Base-by-base conservation (phyloP, 805 yeast genomes). In the Candida hispaniensis region DNA sequence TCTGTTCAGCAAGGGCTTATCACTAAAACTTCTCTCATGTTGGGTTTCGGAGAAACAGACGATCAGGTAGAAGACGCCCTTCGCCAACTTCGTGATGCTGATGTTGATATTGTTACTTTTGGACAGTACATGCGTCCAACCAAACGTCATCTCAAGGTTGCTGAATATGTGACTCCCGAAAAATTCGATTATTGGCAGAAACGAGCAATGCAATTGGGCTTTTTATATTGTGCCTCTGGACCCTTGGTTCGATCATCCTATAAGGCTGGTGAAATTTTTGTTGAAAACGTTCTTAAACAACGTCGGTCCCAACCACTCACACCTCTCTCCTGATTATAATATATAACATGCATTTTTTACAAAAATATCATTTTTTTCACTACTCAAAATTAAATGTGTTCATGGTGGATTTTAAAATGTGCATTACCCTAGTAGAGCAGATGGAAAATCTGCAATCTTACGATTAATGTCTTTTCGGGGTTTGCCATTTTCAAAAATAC, bases 101-200 rank as follows among this genome's bases (percentile, higher is more conserved):
- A 68, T 6, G 91, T 93, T 56, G 97, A 91, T 52, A 94, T 91
- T 32, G 95, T 91, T 11, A 91, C 99, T 0, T 91, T 91, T 59
- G 99, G 99, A 21, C 99, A 91, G 60, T 91, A 91, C 58, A 91
- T 91, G 96, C 71, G 98, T 55, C 99, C 99, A 27, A 91, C 99
- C 2, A 91, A 81, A 60, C 75, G 98, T 52, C 99, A 91, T 58
- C 85, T 91, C 93, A 86, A 86, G 62, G 99, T 91, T 26, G 95
- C 82, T 7, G 96, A 88, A 47, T 91, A 91, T 50, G 73, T 91
- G 12, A 79, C 74, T 15, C 99, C 99, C 2, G 95, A 81, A 47
- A 85, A 83, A 56, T 91, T 91, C 55, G 94, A 86, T 41, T 67
- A 78, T 54, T 91, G 98, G 98, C 83, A 76, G 50, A 73, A 79